Base-by-base conservation (phyloP, 139 green algal genomes). In the Coelastrella sp. region DNA sequence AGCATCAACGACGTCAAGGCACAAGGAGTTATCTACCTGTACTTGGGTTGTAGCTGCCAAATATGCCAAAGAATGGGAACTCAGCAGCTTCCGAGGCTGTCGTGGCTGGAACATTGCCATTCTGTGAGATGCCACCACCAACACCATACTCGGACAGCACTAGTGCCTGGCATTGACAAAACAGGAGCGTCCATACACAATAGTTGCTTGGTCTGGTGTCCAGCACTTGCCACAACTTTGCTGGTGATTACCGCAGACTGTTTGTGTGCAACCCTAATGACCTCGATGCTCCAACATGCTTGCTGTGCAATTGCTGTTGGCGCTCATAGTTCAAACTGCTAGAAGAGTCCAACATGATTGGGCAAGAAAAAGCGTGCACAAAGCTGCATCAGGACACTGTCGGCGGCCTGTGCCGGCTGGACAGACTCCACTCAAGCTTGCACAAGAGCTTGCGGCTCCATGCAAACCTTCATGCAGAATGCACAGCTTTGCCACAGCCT, bases 1-100 rank as follows among this genome's bases (percentile, higher is more conserved):
- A 47, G 32, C 32, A 47, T 47, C 32, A 47, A 47, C 32, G 32
- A 47, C 32, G 1, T 47, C 32, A 47, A 47, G 32, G 32, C 32
- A 47, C 32, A 47, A 47, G 32, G 32, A 47, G 32, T 47, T 54
- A 47, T 56, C 13, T 59, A 86, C 80, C 80, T 23, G 11, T 88
- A 16, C 13, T 16, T 56, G 65, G 65, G 83, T 80, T 57, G 66
- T 79, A 88, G 11, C 32, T 56, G 22, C 83, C 83, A 13, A 56
- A 88, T 5, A 88, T 88, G 22, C 83, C 83, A 78, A 88, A 88
- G 83, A 88, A 88, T 7, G 83, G 83, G 61, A 88, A 32, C 4
- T 7, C 7, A 7, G 23, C 83, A 54, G 83, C 83, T 64, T 78
- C 83, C 19, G 32, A 22, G 10, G 83, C 83, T 23, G 83, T 88